Conservation (phyloP, 1,284 basidiomycete genomes). For the Boletus sp. region DNA sequence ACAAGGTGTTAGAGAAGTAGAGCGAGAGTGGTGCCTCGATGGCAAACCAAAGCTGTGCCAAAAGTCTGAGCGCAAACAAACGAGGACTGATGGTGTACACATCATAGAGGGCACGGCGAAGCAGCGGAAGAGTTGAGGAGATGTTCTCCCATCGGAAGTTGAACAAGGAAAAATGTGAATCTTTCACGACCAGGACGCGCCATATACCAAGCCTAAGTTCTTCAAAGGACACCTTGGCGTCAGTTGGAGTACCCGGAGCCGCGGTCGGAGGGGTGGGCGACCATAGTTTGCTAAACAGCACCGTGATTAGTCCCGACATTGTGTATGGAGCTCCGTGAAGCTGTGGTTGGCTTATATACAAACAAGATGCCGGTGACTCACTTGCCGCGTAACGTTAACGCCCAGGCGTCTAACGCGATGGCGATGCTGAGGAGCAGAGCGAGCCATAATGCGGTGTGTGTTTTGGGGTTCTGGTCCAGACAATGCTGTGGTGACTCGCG, state of each 20-base stretch:
- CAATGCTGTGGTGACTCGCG: too few relatives aligned
- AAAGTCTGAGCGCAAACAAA: constrained; percentile 17
- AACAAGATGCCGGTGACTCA: too few relatives aligned
- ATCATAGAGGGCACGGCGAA: constrained; percentile 21
- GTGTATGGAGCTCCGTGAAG: background rate
- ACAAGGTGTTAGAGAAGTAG: constrained; percentile 22
- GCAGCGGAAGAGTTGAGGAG: background rate
- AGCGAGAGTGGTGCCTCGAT: constrained; percentile 20
- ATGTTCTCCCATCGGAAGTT: constrained; percentile 12
- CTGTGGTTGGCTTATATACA: background rate
- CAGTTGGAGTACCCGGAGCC: background rate
- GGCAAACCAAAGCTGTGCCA: constrained; percentile 20
- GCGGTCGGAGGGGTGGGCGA: background rate
- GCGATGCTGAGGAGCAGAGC: too few relatives aligned
- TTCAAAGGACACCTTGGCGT: constrained; percentile 10
- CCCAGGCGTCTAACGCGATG: too few relatives aligned
- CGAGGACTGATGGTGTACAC: constrained; percentile 21
- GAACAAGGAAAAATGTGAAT: constrained; percentile 5
- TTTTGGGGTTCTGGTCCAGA: too few relatives aligned
- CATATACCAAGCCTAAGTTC: constrained; percentile 25
- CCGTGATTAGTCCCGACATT: background rate
- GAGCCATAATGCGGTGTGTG: too few relatives aligned
- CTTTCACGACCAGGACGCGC: constrained; percentile 22
- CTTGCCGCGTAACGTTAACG: too few relatives aligned
- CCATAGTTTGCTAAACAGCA: background rate